Evolutionary conservation across 768 basidiomycete species (phyloP).

Genomic region (Termitomyces sp.): DNA sequence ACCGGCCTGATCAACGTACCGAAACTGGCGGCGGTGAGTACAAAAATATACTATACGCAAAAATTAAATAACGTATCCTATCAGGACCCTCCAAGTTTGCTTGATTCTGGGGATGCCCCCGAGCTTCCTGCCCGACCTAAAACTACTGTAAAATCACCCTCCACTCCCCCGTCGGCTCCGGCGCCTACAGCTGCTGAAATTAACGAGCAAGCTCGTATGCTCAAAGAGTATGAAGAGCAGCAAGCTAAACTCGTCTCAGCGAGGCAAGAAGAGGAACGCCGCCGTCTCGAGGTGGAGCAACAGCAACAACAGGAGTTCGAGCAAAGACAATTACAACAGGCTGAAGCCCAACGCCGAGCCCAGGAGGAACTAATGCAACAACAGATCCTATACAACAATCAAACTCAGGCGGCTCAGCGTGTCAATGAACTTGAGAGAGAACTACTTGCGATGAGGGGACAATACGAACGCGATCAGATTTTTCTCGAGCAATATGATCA

Average conservation of each 20-base stretch:
- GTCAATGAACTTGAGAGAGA: constrained; percentile 85
- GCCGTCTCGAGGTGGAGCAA: constrained; percentile 71
- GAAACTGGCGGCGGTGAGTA: constrained; percentile 82
- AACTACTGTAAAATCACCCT: constrained; percentile 50
- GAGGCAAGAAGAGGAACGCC: constrained; percentile 79
- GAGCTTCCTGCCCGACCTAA: constrained; percentile 84
- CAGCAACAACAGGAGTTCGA: constrained; percentile 88
- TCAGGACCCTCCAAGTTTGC: constrained; percentile 94
- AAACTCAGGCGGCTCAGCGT: constrained; percentile 69
- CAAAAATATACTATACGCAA: background rate
- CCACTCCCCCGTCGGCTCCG: constrained; percentile 73
- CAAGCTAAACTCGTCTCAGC: constrained; percentile 83
- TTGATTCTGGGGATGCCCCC: constrained; percentile 79
- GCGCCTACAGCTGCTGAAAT: constrained; percentile 68
- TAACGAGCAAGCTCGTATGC: constrained; percentile 88
- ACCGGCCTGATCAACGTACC: constrained; percentile 98
- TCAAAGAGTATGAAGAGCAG: constrained; percentile 95
- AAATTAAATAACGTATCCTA: background rate
- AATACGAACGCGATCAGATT: constrained; percentile 97
- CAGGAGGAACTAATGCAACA: constrained; percentile 89
- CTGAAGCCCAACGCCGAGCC: constrained; percentile 81
- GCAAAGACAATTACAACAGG: constrained; percentile 81
- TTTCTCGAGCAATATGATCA: constrained; percentile 97
- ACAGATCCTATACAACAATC: constrained; percentile 76
- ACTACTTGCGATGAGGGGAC: constrained; percentile 89